Evolutionary conservation across 192 early-diverging fungal species (phyloP).

Genomic region (Gamsiella multidivaricata): DNA sequence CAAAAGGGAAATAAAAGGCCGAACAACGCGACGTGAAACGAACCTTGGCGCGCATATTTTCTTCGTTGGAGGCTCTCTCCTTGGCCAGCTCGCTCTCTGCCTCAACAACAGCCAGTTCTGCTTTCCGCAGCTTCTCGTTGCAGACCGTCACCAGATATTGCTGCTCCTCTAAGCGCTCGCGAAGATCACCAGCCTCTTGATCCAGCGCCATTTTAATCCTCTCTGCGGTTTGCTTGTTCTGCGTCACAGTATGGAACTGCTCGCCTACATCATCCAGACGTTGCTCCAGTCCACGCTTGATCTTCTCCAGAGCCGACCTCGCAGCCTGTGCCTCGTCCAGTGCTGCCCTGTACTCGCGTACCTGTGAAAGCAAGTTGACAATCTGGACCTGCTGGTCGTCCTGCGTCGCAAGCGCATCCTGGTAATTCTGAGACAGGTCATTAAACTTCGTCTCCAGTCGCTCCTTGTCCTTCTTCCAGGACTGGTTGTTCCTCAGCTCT

Average conservation of each 20-base stretch:
- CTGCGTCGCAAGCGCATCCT: slow-evolving; percentile 65
- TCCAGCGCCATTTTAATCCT: slow-evolving; percentile 77
- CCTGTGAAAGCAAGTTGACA: slow-evolving; percentile 57
- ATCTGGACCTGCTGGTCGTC: slow-evolving; percentile 75
- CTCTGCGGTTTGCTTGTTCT: slow-evolving; percentile 77
- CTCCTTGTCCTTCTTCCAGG: slow-evolving; percentile 85
- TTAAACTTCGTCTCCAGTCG: slow-evolving; percentile 76
- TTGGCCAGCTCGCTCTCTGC: slow-evolving; percentile 80
- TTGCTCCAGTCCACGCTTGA: slow-evolving; percentile 77
- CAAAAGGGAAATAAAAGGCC: not conserved
- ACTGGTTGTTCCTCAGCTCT: slow-evolving; percentile 72
- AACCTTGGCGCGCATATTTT: slow-evolving; percentile 59
- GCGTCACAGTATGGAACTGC: slow-evolving; percentile 73
- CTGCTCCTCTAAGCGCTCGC: slow-evolving; percentile 78
- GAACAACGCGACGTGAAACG: too few species aligned
- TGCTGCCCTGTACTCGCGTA: slow-evolving; percentile 67
- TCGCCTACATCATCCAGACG: slow-evolving; percentile 80
- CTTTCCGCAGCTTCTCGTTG: slow-evolving; percentile 74
- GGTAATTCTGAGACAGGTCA: slow-evolving; percentile 75
- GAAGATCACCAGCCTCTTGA: slow-evolving; percentile 76
- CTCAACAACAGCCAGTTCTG: slow-evolving; percentile 72
- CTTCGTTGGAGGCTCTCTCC: slow-evolving; percentile 65
- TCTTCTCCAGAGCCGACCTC: slow-evolving; percentile 70
- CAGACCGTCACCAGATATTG: slow-evolving; percentile 71
- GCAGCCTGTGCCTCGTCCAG: slow-evolving; percentile 81